phyloP scores from a whole-genome alignment of 139 green algal species.

The Chlorella sp. region DNA sequence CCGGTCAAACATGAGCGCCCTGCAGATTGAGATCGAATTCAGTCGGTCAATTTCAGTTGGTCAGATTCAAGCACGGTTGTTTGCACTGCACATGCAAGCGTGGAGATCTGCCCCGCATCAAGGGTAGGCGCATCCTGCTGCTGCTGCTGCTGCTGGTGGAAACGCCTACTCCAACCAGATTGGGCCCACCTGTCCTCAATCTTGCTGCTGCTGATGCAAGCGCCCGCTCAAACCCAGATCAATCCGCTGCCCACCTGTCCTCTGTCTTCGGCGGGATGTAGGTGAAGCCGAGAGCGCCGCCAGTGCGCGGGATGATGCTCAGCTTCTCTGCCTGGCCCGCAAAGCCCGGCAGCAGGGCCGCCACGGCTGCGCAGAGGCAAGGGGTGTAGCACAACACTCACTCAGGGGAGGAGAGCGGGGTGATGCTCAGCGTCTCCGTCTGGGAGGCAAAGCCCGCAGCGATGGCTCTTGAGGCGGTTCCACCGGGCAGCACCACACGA shows the following conservation, averaged over 20 bases:
- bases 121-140: too few relatives aligned
- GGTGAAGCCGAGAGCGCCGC: conserved; percentile 86
- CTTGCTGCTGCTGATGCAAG: conserved; percentile 35
- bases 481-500: too few relatives aligned
- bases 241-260: conserved; percentile 50
- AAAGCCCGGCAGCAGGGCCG: conserved; percentile 2
- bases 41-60: background rate
- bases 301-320: conserved; percentile 87
- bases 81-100: too few relatives aligned
- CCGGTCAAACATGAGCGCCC: conserved; percentile 87
- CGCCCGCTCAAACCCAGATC: background rate
- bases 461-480: too few relatives aligned
- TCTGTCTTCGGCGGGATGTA: conserved; percentile 77
- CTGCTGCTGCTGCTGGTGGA: background rate
- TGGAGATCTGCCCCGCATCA: background rate
- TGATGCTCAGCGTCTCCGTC: too few relatives aligned
- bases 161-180: background rate
- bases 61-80: too few relatives aligned
- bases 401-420: too few relatives aligned
- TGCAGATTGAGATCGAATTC: background rate
- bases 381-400: too few relatives aligned
- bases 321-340: conserved; percentile 67
- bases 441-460: too few relatives aligned
- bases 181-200: conserved; percentile 62
- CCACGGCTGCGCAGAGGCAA: background rate